These are phyloP conservation scores for Sergeia podlipaevii DNA, from an alignment of 208 protist genomes.

Conservation along the genomic window DNA sequence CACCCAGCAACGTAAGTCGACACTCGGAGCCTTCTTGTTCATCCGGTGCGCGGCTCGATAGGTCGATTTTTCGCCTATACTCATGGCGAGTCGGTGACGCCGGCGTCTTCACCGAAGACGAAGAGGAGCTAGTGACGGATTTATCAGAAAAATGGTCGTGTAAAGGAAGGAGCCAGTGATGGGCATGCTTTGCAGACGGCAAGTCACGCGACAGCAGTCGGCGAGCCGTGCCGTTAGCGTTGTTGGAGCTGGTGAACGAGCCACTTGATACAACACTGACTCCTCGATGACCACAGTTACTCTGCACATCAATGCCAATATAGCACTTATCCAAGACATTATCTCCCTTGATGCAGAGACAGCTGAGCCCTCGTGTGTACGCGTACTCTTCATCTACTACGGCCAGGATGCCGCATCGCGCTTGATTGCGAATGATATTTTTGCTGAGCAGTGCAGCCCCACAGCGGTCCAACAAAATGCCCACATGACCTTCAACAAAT, in stretches of 20 bases:
- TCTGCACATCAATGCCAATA: constrained; percentile 80
- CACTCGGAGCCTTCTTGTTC: too few species aligned
- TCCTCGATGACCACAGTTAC: constrained; percentile 15
- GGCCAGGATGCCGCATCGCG: constrained; percentile 67
- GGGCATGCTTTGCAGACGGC: constrained; percentile 28
- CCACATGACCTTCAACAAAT: constrained; percentile 65
- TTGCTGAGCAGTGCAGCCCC: constrained; percentile 57
- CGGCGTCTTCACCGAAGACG: too few species aligned
- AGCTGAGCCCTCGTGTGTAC: constrained; percentile 21
- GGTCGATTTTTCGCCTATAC: too few species aligned
- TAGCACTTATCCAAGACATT: constrained; percentile 80
- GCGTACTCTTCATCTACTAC: constrained; percentile 39
- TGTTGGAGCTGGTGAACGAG: not conserved
- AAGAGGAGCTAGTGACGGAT: too few species aligned
- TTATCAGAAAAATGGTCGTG: too few species aligned
- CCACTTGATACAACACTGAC: not conserved
- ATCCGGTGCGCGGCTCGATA: too few species aligned
- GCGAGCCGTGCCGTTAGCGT: not conserved
- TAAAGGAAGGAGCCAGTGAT: too few species aligned
- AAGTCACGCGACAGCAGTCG: constrained; percentile 29
- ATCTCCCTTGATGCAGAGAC: constrained; percentile 64
- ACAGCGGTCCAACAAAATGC: constrained; percentile 64
- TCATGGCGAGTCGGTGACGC: too few species aligned
- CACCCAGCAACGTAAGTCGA: too few species aligned
- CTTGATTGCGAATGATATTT: constrained; percentile 74